phyloP scores from a whole-genome alignment of 192 early-diverging fungal species.

The Backusella tarrabulga region DNA sequence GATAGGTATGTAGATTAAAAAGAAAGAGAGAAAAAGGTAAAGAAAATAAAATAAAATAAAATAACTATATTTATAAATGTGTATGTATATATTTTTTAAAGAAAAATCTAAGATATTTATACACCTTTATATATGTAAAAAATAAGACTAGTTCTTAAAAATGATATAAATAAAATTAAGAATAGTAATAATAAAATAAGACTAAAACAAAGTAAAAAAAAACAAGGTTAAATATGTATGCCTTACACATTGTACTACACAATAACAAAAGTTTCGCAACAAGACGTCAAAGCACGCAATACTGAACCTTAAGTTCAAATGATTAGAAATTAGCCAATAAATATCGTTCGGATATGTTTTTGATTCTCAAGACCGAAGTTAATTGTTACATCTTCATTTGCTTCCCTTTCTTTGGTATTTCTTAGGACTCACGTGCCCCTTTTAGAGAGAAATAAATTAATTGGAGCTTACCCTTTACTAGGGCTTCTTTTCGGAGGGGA shows the following conservation, averaged over 20 bases:
- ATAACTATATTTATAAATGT: background rate
- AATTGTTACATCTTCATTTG: slow-evolving; percentile 2
- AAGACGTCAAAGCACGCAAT: slow-evolving; percentile 23
- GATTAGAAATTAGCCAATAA: background rate
- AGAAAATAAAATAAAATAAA: background rate
- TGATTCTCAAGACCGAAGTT: slow-evolving; percentile 4
- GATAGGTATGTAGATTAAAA: background rate
- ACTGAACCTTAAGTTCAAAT: slow-evolving; percentile 4
- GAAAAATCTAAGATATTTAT: background rate
- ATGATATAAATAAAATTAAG: background rate
- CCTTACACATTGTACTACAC: background rate
- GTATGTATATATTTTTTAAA: background rate
- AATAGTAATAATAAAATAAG: background rate
- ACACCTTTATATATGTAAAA: background rate
- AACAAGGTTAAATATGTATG: background rate
- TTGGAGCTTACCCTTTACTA: background rate
- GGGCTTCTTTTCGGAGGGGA: background rate
- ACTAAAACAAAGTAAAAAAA: background rate
- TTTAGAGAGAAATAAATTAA: background rate
- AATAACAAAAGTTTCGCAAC: slow-evolving; percentile 14
- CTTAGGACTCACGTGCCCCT: background rate
- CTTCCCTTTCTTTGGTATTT: background rate
- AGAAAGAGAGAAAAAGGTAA: background rate
- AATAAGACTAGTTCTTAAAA: background rate
- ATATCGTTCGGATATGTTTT: slow-evolving; percentile 5